phyloP scores from a whole-genome alignment of 106 monocot genomes.

The Ottelia alismoides region DNA sequence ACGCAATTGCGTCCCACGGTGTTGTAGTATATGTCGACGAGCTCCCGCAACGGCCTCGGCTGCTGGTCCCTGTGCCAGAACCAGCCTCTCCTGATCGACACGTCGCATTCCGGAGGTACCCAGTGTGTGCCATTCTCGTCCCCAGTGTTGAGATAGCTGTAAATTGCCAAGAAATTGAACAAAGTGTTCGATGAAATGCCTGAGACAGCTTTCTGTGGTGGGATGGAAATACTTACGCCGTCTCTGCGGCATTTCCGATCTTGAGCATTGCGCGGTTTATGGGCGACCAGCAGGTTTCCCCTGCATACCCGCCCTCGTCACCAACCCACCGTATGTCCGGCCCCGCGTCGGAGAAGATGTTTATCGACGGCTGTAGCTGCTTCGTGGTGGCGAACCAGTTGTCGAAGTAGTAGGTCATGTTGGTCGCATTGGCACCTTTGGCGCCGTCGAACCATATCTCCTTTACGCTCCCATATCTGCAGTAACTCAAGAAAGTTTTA shows the following conservation, averaged over 20 bases:
- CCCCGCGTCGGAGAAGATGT: slow-evolving; percentile 91
- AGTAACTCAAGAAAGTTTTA: not conserved
- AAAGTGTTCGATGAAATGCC: too few relatives aligned
- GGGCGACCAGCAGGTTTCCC: slow-evolving; percentile 65
- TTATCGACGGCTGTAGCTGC: slow-evolving; percentile 56
- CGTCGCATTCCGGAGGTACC: slow-evolving; percentile 94
- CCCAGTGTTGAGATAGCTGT: slow-evolving; percentile 70
- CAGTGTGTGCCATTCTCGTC: slow-evolving; percentile 62
- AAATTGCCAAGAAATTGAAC: too few relatives aligned
- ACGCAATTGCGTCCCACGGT: slow-evolving; percentile 89
- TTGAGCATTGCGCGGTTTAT: slow-evolving; percentile 46
- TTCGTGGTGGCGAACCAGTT: slow-evolving; percentile 71
- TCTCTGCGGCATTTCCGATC: slow-evolving; percentile 55
- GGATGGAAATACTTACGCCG: too few relatives aligned
- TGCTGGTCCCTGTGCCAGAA: slow-evolving; percentile 77
- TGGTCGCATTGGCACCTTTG: slow-evolving; percentile 53
- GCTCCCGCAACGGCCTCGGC: slow-evolving; percentile 42
- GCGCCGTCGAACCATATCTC: slow-evolving; percentile 99
- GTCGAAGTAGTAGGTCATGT: slow-evolving; percentile 80
- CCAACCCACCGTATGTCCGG: slow-evolving; percentile 86
- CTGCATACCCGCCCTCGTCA: slow-evolving; percentile 67
- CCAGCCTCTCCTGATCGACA: slow-evolving; percentile 79
- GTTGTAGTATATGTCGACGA: slow-evolving; percentile 81
- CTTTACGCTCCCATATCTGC: slow-evolving; percentile 52
- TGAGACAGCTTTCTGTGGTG: too few relatives aligned